A percentile compares a stretch with the other conserved stretches of the same genome.
Conservation (phyloP, 148 eudicot species). For the Nyssa sinensis region DNA sequence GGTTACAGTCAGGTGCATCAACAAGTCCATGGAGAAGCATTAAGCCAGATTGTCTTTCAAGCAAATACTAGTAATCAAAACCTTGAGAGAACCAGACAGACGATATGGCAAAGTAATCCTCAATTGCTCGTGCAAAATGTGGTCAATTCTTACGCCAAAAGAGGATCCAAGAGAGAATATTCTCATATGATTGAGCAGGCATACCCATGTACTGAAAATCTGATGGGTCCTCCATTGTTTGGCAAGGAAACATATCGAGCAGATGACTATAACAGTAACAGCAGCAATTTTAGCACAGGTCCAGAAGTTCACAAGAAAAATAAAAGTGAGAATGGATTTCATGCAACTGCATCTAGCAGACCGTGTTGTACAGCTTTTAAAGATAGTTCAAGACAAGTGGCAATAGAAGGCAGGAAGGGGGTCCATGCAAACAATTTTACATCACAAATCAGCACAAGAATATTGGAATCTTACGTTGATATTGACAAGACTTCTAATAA, state of each 20-base stretch:
- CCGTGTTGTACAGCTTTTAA: not conserved
- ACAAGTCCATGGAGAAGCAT: constrained; percentile 17
- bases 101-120: constrained; percentile 17
- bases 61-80: constrained; percentile 16
- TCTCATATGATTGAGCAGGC: constrained; percentile 9
- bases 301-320: constrained; percentile 30
- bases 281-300: constrained; percentile 17
- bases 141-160: constrained; percentile 25
- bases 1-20: constrained; percentile 18
- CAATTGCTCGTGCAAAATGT: constrained; percentile 18
- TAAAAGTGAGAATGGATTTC: constrained; percentile 20
- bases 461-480: not conserved
- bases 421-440: constrained; percentile 8
- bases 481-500: constrained; percentile 16
- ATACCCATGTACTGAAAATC: no score
- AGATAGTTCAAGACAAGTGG: constrained; percentile 17
- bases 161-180: constrained; percentile 39
- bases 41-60: constrained; percentile 17
- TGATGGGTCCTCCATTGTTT: constrained; percentile 21
- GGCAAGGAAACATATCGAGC: constrained; percentile 18
- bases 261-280: constrained; percentile 6
- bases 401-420: not conserved
- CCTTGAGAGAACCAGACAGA: constrained; percentile 14
- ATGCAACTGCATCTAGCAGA: constrained; percentile 12
- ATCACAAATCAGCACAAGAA: constrained; percentile 17